These are phyloP conservation scores for Leptographium procerum DNA, from an alignment of 2,329 filamentous ascomycete species.

Conservation along the genomic window DNA sequence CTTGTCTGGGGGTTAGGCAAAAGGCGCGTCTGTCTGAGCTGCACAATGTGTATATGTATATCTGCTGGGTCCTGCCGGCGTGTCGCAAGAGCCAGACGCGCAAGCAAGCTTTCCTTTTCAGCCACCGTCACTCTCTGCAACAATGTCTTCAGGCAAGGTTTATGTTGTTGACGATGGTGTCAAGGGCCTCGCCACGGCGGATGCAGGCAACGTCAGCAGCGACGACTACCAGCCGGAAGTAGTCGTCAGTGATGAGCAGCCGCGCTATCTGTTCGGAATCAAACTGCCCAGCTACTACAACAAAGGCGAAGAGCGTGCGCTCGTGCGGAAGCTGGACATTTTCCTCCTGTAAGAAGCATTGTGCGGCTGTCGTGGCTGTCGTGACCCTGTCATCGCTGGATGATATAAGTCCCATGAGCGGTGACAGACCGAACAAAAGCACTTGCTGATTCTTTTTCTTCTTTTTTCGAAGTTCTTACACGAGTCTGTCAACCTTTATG, in stretches of 20 bases:
- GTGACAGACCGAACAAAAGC: no score
- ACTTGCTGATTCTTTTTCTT: no score
- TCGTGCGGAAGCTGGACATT: constrained; percentile 7
- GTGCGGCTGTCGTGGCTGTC: no score
- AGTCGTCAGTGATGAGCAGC: neutral
- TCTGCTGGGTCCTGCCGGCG: no score
- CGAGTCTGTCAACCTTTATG: neutral
- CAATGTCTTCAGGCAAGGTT: neutral
- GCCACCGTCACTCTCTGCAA: neutral
- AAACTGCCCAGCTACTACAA: neutral
- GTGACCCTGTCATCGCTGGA: no score
- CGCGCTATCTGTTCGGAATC: neutral
- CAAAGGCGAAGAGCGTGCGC: neutral
- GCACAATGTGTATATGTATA: no score
- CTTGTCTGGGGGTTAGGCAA: no score
- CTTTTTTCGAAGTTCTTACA: neutral
- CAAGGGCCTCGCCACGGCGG: neutral
- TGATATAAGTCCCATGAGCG: no score
- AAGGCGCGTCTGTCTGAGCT: no score
- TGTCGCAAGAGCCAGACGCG: no score
- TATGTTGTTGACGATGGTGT: neutral
- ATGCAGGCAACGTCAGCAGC: neutral
- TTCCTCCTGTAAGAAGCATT: neutral
- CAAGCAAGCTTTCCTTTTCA: no score
- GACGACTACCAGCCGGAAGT: neutral